These are phyloP conservation scores for Anacardium occidentale DNA, from an alignment of 345 rosid species.

Conservation along the genomic window DNA sequence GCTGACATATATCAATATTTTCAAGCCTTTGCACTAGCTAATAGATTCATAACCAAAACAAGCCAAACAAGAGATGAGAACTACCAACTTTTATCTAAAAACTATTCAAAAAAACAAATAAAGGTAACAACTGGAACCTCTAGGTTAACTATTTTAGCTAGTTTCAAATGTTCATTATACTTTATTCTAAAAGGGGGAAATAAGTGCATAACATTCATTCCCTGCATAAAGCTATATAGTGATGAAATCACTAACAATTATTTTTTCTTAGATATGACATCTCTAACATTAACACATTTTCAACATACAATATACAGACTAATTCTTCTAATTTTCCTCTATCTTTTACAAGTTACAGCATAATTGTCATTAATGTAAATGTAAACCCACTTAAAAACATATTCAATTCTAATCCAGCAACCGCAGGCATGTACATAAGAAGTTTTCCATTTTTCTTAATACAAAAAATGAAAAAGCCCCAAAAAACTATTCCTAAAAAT, in stretches of 20 bases:
- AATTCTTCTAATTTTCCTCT: background rate
- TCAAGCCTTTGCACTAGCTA: background rate
- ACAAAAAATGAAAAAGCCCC: too few relatives aligned
- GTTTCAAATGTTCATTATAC: background rate
- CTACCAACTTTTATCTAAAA: background rate
- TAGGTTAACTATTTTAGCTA: background rate
- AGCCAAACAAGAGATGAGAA: background rate
- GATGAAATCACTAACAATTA: background rate
- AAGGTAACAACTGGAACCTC: background rate
- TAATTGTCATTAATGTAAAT: background rate
- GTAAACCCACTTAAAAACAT: background rate
- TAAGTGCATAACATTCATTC: background rate
- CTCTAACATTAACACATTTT: background rate
- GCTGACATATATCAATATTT: background rate
- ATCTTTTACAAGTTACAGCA: background rate
- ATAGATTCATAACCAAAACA: background rate
- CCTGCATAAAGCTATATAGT: background rate
- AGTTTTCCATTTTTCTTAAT: background rate
- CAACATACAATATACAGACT: background rate
- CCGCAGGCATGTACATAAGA: background rate
- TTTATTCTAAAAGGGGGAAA: background rate
- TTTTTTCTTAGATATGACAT: background rate
- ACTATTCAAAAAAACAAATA: background rate
- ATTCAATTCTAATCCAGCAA: background rate
- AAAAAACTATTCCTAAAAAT: too few relatives aligned